Evolutionary conservation across 1,284 basidiomycete species (phyloP).

Genomic region (Heterobasidion parviporum): DNA sequence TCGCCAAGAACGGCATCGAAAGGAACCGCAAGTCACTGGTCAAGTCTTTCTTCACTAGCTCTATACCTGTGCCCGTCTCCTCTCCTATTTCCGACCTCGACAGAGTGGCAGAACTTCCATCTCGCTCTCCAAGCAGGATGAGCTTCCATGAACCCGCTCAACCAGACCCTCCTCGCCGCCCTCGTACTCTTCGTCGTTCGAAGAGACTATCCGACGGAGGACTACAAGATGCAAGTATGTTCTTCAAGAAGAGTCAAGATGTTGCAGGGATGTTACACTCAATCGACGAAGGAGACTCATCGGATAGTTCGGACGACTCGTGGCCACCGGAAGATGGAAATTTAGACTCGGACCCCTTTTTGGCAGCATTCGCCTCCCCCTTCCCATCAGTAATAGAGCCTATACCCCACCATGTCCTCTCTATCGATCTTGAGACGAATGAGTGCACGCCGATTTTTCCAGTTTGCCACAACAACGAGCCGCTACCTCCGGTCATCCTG

Average conservation of each 20-base stretch:
- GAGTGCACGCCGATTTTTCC: constrained; percentile 2
- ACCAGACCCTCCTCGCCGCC: not conserved
- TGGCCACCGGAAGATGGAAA: not conserved
- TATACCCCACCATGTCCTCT: constrained; percentile 4
- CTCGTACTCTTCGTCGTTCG: not conserved
- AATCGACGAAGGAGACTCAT: constrained; percentile 9
- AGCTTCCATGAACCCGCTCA: constrained; percentile 5
- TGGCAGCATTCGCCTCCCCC: no score
- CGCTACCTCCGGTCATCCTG: not conserved
- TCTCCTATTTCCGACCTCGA: constrained; percentile 3
- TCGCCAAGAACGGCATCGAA: not conserved
- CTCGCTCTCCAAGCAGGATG: constrained; percentile 14
- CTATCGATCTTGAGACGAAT: constrained; percentile 6
- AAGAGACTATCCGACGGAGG: not conserved
- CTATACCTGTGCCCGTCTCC: not conserved
- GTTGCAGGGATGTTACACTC: not conserved
- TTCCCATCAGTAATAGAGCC: not conserved
- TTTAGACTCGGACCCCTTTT: no score
- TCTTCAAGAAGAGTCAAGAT: not conserved
- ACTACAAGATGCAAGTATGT: not conserved
- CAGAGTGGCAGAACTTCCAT: constrained; percentile 5
- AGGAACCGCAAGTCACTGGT: constrained; percentile 8
- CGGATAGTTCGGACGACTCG: constrained; percentile 13
- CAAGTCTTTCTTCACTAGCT: constrained; percentile 12
- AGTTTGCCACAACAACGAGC: not conserved